Percentiles rank a stretch among this genome's conserved stretches.
Conservation (phyloP, 2,329 filamentous ascomycete genomes). For the Fonsecaea pugnacius region DNA sequence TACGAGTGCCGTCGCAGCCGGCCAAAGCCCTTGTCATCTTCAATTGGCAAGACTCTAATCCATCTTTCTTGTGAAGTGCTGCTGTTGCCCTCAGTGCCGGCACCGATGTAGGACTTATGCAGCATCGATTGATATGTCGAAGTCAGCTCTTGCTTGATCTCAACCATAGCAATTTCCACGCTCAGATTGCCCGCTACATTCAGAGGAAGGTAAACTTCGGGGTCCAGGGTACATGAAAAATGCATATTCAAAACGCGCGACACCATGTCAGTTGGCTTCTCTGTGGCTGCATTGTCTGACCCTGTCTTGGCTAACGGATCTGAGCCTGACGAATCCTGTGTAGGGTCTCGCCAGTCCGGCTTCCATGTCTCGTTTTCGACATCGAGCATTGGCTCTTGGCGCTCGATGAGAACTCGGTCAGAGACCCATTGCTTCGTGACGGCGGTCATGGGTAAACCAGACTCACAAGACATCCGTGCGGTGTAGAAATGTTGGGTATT, state of each 20-base stretch:
- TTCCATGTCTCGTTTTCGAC: slow-evolving; percentile 47
- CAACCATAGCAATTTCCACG: slow-evolving; percentile 46
- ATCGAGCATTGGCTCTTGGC: slow-evolving; percentile 41
- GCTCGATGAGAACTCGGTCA: slow-evolving; percentile 42
- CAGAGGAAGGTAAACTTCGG: slow-evolving; percentile 49
- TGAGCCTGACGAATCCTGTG: slow-evolving; percentile 11
- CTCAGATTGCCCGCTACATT: slow-evolving; percentile 48
- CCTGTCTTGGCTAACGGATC: slow-evolving; percentile 35
- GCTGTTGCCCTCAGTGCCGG: slow-evolving; percentile 30
- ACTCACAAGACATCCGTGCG: slow-evolving; percentile 50
- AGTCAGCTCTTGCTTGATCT: slow-evolving; percentile 37
- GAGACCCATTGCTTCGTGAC: slow-evolving; percentile 52
- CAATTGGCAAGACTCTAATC: slow-evolving; percentile 41
- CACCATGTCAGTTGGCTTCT: slow-evolving; percentile 43
- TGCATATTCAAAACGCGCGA: slow-evolving; percentile 49
- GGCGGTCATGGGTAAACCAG: slow-evolving; percentile 50
- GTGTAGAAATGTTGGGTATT: slow-evolving; percentile 42
- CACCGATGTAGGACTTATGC: slow-evolving; percentile 18
- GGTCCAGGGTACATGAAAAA: slow-evolving; percentile 50
- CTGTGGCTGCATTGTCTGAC: slow-evolving; percentile 44
- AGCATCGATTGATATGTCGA: slow-evolving; percentile 36
- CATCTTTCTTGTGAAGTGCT: slow-evolving; percentile 42
- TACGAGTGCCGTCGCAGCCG: slow-evolving; percentile 47
- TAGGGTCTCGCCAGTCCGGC: slow-evolving; percentile 40
- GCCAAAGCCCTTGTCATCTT: slow-evolving; percentile 41